These are phyloP conservation scores for Achaetomium macrosporum DNA, from an alignment of 2,329 filamentous ascomycete species.

Conservation along the genomic window DNA sequence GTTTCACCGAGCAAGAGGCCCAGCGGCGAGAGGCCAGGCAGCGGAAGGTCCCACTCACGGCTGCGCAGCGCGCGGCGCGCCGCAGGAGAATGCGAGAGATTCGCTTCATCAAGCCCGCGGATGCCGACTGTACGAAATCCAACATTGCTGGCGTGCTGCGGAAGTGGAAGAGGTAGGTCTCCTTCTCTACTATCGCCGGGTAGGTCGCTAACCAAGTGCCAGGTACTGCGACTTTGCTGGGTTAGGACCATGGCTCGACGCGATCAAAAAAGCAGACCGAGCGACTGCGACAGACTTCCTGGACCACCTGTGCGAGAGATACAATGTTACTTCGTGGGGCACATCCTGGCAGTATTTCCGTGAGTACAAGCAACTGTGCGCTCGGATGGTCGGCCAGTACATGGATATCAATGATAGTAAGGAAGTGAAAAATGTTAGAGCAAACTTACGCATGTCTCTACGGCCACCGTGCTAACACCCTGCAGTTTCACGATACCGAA, in stretches of 20 bases:
- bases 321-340: constrained; percentile 13
- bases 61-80: no score
- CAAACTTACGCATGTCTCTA: neutral
- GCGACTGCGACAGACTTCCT: constrained; percentile 18
- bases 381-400: neutral
- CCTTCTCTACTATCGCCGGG: no score
- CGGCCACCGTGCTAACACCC: no score
- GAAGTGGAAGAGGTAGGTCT: no score
- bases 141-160: no score
- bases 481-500: constrained; percentile 3
- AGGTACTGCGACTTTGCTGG: constrained; percentile 14
- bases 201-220: no score
- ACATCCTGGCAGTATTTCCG: constrained; percentile 6
- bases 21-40: no score
- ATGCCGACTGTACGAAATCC: no score
- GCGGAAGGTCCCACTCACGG: no score
- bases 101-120: no score
- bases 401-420: constrained; percentile 5
- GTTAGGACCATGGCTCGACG: constrained; percentile 9
- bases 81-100: no score
- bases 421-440: constrained; percentile 5
- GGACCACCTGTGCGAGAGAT: constrained; percentile 15
- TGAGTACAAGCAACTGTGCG: constrained; percentile 9
- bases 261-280: constrained; percentile 12
- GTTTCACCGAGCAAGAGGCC: no score